These are phyloP conservation scores for Craterostigma plantagineum DNA, from an alignment of 257 asterid species.

Conservation along the genomic window DNA sequence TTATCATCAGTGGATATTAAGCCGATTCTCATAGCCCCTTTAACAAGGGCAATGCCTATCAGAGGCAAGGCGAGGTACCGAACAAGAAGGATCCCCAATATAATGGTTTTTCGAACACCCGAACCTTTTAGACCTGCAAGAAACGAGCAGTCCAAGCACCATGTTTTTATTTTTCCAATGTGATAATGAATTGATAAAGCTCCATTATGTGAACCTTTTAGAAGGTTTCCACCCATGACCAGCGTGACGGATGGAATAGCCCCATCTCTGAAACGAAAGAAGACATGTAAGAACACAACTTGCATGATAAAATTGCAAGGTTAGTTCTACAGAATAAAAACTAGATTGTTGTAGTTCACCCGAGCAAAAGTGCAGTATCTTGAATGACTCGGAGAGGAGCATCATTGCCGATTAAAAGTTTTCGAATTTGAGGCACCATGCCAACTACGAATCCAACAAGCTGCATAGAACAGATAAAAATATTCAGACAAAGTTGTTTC, in stretches of 20 bases:
- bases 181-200: constrained; percentile 1
- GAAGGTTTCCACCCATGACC: constrained; percentile 77
- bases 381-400: constrained; percentile 67
- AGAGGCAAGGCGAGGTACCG: constrained; percentile 54
- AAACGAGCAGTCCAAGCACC: background rate
- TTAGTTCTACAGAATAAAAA: background rate
- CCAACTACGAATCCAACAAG: constrained; percentile 62
- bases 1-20: constrained; percentile 32
- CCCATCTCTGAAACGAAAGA: constrained; percentile 51
- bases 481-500: too few relatives aligned
- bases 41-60: constrained; percentile 46
- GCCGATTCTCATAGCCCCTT: constrained; percentile 42
- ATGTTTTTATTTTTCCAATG: background rate
- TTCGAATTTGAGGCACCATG: constrained; percentile 47
- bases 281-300: background rate
- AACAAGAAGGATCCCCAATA: constrained; percentile 39
- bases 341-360: constrained; percentile 22
- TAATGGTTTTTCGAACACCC: constrained; percentile 31
- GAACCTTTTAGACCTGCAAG: constrained; percentile 47
- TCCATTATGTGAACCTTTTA: constrained; percentile 23
- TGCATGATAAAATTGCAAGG: background rate
- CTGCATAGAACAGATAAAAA: constrained; percentile 16
- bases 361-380: constrained; percentile 46
- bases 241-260: constrained; percentile 73
- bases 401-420: constrained; percentile 38